Evolutionary conservation across 2,329 filamentous ascomycete genomes (phyloP).

Genomic region (Onygena corvina): DNA sequence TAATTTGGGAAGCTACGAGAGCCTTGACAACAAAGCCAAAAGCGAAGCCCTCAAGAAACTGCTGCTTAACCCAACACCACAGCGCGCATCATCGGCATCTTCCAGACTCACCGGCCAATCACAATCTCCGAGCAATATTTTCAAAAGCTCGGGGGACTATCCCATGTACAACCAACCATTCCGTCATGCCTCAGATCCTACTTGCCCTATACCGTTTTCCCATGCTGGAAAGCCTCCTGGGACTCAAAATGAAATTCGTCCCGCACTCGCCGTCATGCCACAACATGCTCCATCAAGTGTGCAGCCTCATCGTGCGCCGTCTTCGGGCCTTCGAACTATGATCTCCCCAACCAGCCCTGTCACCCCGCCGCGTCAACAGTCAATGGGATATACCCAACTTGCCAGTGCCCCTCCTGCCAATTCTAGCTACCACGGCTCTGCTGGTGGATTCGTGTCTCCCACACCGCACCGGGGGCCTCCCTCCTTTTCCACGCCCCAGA

Average conservation of each 20-base stretch:
- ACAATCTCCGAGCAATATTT: not conserved
- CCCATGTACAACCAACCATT: not conserved
- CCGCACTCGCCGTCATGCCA: constrained; percentile 17
- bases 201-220: not conserved
- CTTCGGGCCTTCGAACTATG: constrained; percentile 26
- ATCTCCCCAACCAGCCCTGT: constrained; percentile 19
- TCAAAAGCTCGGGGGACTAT: not conserved
- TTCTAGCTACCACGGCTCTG: constrained; percentile 14
- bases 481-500: not conserved
- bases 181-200: constrained; percentile 3
- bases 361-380: constrained; percentile 10
- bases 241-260: constrained; percentile 1
- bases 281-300: constrained; percentile 19
- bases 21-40: constrained; percentile 33
- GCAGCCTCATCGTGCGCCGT: constrained; percentile 19
- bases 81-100: constrained; percentile 26
- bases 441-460: constrained; percentile 8
- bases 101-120: constrained; percentile 14
- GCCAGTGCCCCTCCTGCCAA: constrained; percentile 19
- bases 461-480: constrained; percentile 15
- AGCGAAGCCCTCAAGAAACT: constrained; percentile 36
- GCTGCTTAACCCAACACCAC: constrained; percentile 33
- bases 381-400: constrained; percentile 16
- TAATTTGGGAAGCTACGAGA: constrained; percentile 21
- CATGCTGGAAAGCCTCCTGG: not conserved